Evolutionary conservation across 1,284 basidiomycete species (phyloP).

Genomic region (Trichosporon inkin): DNA sequence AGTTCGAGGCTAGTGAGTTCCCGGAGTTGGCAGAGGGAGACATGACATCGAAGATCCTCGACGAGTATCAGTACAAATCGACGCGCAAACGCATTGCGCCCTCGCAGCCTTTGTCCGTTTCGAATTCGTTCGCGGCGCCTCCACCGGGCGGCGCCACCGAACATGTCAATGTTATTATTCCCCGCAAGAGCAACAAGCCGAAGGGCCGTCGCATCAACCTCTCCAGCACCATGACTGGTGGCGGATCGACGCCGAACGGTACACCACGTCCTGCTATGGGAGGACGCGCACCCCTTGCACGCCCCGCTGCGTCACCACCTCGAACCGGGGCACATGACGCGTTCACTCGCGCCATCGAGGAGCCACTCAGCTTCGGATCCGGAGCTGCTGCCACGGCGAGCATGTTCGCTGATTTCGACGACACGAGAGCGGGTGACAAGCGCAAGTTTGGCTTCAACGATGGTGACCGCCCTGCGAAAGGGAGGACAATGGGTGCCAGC

Average conservation of each 20-base stretch:
- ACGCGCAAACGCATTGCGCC: slow-evolving; percentile 16
- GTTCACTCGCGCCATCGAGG: slow-evolving; percentile 36
- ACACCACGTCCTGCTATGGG: background rate
- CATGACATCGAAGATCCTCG: slow-evolving; percentile 69
- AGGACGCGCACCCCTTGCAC: slow-evolving; percentile 1
- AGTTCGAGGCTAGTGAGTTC: slow-evolving; percentile 73
- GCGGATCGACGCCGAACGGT: slow-evolving; percentile 8
- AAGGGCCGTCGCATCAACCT: slow-evolving; percentile 19
- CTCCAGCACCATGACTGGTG: slow-evolving; percentile 16
- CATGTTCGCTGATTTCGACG: slow-evolving; percentile 36
- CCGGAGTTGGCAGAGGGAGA: slow-evolving; percentile 73
- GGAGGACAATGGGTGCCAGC: slow-evolving; percentile 29
- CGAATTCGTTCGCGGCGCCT: slow-evolving; percentile 23
- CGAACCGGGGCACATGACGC: slow-evolving; percentile 23
- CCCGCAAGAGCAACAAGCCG: slow-evolving; percentile 22
- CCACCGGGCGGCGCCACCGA: slow-evolving; percentile 12
- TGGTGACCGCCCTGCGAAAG: slow-evolving; percentile 17
- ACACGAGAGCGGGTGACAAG: slow-evolving; percentile 27
- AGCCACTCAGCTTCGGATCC: slow-evolving; percentile 31
- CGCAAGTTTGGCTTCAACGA: slow-evolving; percentile 31
- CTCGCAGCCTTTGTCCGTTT: slow-evolving; percentile 17
- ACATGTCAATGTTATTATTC: slow-evolving; percentile 26
- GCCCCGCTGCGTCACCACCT: slow-evolving; percentile 2
- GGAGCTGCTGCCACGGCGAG: slow-evolving; percentile 27
- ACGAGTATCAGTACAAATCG: slow-evolving; percentile 66